Conservation (phyloP, 1,284 basidiomycete genomes). For the Hymenochaete sp. region DNA sequence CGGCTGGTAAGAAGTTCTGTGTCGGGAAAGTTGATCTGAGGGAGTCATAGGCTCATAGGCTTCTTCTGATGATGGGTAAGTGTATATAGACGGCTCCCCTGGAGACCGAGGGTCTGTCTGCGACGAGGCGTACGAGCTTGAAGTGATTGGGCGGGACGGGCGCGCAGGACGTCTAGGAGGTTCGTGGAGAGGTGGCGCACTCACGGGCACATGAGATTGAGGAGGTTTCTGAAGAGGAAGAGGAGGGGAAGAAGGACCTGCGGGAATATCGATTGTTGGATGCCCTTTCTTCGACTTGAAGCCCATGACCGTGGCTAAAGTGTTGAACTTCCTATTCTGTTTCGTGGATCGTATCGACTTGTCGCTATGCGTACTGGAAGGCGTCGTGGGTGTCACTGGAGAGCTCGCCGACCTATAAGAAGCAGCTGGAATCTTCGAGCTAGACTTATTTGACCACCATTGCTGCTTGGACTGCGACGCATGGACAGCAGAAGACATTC, state of each 20-base stretch:
- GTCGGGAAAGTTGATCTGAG: constrained; percentile 16
- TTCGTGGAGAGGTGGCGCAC: constrained; percentile 18
- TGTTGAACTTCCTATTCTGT: constrained; percentile 39
- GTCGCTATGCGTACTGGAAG: constrained; percentile 25
- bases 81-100: constrained; percentile 17
- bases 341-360: constrained; percentile 24
- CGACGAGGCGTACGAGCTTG: constrained; percentile 23
- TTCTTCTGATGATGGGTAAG: constrained; percentile 15
- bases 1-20: constrained; percentile 16
- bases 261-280: constrained; percentile 35
- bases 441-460: constrained; percentile 18
- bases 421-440: constrained; percentile 25
- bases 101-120: constrained; percentile 27
- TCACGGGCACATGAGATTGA: too few relatives aligned
- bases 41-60: constrained; percentile 15
- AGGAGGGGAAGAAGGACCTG: constrained; percentile 16
- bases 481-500: constrained; percentile 16
- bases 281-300: constrained; percentile 49
- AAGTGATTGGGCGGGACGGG: constrained; percentile 22
- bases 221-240: constrained; percentile 37
- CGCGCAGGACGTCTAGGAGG: constrained; percentile 19
- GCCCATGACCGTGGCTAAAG: constrained; percentile 51
- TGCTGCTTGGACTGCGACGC: constrained; percentile 13
- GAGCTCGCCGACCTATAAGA: constrained; percentile 27
- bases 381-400: constrained; percentile 23